phyloP scores from a whole-genome alignment of 2,329 filamentous ascomycete genomes.

The Neophaeococcomyces aloes region DNA sequence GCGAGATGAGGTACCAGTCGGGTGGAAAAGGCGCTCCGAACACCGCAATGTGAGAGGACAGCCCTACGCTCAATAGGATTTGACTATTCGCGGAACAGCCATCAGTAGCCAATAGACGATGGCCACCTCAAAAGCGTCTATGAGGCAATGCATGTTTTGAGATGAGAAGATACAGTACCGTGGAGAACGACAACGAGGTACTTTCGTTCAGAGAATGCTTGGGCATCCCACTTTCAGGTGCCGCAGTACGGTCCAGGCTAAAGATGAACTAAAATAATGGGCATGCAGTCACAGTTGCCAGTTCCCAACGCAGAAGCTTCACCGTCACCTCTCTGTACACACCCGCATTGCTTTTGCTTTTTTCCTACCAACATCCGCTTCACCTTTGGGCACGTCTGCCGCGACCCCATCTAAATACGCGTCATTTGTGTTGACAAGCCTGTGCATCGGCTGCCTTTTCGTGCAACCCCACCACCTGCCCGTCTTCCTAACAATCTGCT shows the following conservation, averaged over 20 bases:
- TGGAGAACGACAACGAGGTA: background rate
- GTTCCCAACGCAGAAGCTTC: background rate
- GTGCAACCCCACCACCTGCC: background rate
- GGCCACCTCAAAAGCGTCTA: background rate
- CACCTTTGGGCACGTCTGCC: slow-evolving; percentile 3
- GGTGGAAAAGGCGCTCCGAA: background rate
- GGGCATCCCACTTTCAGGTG: background rate
- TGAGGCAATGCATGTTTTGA: background rate
- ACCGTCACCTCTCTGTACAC: background rate
- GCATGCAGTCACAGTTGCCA: background rate
- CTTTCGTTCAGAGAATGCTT: background rate
- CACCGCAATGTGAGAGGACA: background rate
- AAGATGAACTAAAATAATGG: background rate
- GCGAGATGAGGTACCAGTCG: background rate
- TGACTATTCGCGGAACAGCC: background rate
- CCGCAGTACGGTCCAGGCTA: no score
- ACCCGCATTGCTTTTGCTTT: background rate
- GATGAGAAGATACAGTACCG: background rate
- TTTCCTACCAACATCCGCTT: background rate
- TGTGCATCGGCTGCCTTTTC: background rate
- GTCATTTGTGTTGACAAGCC: background rate
- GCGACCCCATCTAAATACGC: background rate
- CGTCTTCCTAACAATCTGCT: no score
- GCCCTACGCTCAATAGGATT: slow-evolving; percentile 3
- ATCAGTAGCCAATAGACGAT: slow-evolving; percentile 4